Evolutionary conservation across 2,329 filamentous ascomycete genomes (phyloP).

Genomic region (Penicillium sp.): DNA sequence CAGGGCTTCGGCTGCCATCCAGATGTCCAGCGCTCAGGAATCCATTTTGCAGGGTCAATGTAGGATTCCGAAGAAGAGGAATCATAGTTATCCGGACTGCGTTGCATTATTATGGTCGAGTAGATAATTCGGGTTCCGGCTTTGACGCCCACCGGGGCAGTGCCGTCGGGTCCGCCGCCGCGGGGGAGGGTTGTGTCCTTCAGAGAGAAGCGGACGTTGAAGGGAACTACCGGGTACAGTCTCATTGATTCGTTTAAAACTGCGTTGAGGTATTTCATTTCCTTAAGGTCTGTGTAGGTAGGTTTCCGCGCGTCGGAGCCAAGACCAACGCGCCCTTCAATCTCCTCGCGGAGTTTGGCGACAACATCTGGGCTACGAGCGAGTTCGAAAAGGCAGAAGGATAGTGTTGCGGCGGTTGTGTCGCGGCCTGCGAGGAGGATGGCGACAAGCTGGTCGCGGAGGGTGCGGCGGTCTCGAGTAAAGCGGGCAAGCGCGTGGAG

Average conservation of each 20-base stretch:
- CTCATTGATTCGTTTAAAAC: constrained; percentile 78
- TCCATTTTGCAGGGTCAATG: constrained; percentile 50
- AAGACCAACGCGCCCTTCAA: constrained; percentile 68
- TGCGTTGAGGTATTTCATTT: constrained; percentile 78
- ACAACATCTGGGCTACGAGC: constrained; percentile 71
- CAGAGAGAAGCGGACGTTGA: constrained; percentile 75
- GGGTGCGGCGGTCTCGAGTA: constrained; percentile 66
- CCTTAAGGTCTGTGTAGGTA: constrained; percentile 81
- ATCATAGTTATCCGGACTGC: constrained; percentile 55
- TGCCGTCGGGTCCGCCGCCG: constrained; percentile 59
- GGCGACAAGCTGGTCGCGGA: constrained; percentile 84
- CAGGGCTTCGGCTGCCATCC: constrained; percentile 58
- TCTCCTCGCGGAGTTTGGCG: constrained; percentile 73
- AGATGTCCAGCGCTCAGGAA: constrained; percentile 57
- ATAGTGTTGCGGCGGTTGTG: constrained; percentile 81
- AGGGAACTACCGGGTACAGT: constrained; percentile 77
- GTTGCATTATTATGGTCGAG: constrained; percentile 59
- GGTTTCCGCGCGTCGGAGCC: constrained; percentile 53
- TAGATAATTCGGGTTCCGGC: constrained; percentile 56
- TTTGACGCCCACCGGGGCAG: constrained; percentile 51
- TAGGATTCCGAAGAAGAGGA: constrained; percentile 41
- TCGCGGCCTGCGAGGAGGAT: constrained; percentile 82
- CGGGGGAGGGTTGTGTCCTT: constrained; percentile 75
- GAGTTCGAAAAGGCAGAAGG: constrained; percentile 83
- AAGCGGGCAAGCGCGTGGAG: constrained; percentile 82